Conservation (phyloP, 805 yeast genomes). For the Lipomyces sp. region DNA sequence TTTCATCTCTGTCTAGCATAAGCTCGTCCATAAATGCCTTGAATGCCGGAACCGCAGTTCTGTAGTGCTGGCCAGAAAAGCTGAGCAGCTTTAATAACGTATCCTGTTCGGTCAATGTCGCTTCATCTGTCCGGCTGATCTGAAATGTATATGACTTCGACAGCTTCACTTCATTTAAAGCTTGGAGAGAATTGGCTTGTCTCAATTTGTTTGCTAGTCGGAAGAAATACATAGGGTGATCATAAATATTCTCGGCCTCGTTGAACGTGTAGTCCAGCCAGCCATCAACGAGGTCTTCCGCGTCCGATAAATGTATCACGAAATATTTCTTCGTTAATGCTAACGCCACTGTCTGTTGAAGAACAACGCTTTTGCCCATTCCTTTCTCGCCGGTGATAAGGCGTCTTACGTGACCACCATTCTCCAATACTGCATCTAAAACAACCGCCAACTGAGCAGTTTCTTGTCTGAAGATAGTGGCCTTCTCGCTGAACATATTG, state of each 20-base stretch:
- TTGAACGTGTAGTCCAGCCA: constrained; percentile 9
- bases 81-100: constrained; percentile 18
- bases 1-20: constrained; percentile 3
- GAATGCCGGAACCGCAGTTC: constrained; percentile 18
- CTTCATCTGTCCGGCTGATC: background rate
- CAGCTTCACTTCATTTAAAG: background rate
- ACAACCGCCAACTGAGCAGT: constrained; percentile 5
- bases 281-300: constrained; percentile 29
- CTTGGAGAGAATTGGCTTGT: background rate
- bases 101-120: constrained; percentile 15
- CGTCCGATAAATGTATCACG: constrained; percentile 30
- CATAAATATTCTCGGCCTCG: constrained; percentile 21
- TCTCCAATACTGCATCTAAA: background rate
- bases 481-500: constrained; percentile 23
- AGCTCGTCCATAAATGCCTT: constrained; percentile 26
- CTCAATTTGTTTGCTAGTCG: constrained; percentile 16
- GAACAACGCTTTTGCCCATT: constrained; percentile 30
- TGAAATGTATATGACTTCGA: constrained; percentile 8
- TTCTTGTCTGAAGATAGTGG: constrained; percentile 16
- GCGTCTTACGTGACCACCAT: constrained; percentile 4
- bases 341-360: constrained; percentile 28
- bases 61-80: constrained; percentile 9
- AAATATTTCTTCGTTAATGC: constrained; percentile 15
- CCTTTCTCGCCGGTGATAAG: constrained; percentile 29
- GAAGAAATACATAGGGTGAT: constrained; percentile 30